Conservation (phyloP, 306 rosid genomes). For the Cicer judaicum region DNA sequence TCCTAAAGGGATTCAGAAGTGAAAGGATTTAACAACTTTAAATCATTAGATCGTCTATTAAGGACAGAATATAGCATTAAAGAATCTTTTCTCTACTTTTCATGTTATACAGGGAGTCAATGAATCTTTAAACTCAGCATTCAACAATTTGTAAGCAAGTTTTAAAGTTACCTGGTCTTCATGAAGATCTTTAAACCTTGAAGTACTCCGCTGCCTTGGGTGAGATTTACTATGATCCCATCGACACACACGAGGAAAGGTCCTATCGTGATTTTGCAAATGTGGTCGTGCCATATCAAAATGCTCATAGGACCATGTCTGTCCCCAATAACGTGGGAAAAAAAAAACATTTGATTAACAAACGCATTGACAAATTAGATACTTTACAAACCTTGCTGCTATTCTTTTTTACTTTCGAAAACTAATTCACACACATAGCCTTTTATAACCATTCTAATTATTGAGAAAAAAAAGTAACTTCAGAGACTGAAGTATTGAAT, state of each 20-base stretch:
- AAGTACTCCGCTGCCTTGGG: conserved; percentile 49
- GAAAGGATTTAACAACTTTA: conserved; percentile 28
- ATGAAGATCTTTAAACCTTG: conserved; percentile 57
- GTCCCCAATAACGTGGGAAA: conserved; percentile 30
- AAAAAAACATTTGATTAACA: conserved; percentile 31
- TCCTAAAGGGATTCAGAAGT: conserved; percentile 4
- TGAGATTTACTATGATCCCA: conserved; percentile 57
- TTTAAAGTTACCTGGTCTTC: conserved; percentile 54
- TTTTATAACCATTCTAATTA: background rate
- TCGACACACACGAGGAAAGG: conserved; percentile 65
- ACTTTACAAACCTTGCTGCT: conserved; percentile 5
- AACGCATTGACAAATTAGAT: conserved; percentile 1
- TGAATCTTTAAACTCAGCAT: background rate
- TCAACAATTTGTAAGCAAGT: conserved; percentile 24
- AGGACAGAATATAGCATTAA: conserved; percentile 18
- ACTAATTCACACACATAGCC: background rate
- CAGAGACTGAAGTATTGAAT: background rate
- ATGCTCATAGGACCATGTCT: conserved; percentile 72
- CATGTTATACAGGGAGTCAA: background rate
- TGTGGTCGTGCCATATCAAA: conserved; percentile 64
- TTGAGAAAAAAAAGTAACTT: background rate
- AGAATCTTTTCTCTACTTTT: conserved; percentile 18
- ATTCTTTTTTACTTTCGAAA: conserved; percentile 13
- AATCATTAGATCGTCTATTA: conserved; percentile 30
- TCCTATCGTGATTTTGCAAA: conserved; percentile 42